These are phyloP conservation scores for Dispira parvispora DNA, from an alignment of 192 early-diverging fungal genomes.

Conservation along the genomic window DNA sequence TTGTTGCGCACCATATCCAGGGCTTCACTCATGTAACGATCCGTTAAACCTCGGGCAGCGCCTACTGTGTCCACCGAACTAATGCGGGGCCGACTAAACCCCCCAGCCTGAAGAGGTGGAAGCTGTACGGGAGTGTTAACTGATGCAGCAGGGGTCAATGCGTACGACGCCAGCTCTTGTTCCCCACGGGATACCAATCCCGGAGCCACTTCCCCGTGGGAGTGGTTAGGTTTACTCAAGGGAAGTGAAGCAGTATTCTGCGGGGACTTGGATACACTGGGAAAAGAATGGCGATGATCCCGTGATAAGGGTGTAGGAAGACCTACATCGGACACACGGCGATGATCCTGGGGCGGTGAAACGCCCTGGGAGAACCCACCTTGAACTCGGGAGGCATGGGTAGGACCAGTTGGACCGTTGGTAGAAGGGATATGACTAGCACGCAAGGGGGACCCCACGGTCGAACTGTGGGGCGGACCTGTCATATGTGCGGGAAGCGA, in stretches of 20 bases:
- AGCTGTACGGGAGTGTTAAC: neutral
- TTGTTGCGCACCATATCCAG: neutral
- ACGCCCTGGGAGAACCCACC: neutral
- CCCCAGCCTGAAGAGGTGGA: neutral
- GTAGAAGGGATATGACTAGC: no score
- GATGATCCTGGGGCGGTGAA: neutral
- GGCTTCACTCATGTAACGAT: neutral
- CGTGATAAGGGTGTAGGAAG: neutral
- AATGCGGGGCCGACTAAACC: neutral
- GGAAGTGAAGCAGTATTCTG: neutral
- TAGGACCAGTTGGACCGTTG: no score
- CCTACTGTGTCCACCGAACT: neutral
- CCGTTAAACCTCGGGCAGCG: neutral
- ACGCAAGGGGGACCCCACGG: no score
- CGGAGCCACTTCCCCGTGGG: neutral
- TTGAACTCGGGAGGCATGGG: no score
- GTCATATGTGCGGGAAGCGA: neutral
- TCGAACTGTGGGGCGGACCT: neutral
- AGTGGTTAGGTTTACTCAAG: neutral
- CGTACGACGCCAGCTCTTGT: neutral
- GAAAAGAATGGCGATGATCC: neutral
- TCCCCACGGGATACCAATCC: neutral
- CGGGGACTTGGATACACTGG: neutral
- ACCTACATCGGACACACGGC: neutral
- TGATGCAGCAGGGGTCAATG: neutral